A percentile compares a stretch with the other conserved stretches of the same genome.
These are phyloP conservation scores for Dendrobium officinale DNA, from an alignment of 106 monocot genomes.

Conservation along the genomic window DNA sequence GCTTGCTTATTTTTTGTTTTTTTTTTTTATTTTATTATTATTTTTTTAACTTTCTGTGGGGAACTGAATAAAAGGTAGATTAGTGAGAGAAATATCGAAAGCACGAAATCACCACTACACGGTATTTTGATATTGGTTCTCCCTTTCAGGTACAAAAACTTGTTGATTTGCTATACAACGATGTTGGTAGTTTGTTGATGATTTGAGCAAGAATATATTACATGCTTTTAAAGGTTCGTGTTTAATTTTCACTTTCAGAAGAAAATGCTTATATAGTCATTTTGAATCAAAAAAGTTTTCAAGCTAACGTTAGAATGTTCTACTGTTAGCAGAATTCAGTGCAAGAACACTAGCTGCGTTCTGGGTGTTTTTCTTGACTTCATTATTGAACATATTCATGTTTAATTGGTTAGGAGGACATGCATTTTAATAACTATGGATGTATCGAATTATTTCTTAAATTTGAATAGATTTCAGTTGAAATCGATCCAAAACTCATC, in stretches of 20 bases:
- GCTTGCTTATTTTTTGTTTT: background rate
- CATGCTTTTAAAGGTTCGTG: background rate
- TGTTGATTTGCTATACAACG: background rate
- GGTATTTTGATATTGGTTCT: background rate
- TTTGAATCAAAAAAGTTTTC: too few relatives aligned
- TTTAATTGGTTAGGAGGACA: too few relatives aligned
- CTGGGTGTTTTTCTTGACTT: background rate
- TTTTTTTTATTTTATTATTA: background rate
- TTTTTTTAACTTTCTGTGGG: background rate
- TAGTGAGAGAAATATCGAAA: background rate
- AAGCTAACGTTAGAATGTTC: too few relatives aligned
- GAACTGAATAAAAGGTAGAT: constrained; percentile 1
- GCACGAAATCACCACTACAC: background rate
- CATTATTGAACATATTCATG: too few relatives aligned
- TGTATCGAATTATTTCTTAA: too few relatives aligned
- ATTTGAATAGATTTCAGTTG: too few relatives aligned
- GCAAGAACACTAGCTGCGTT: background rate
- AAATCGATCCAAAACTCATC: too few relatives aligned
- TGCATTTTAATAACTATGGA: too few relatives aligned
- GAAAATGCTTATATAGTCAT: background rate
- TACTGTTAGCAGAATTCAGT: background rate
- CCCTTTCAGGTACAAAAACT: background rate
- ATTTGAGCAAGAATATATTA: background rate
- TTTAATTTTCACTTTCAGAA: background rate
- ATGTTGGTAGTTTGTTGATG: background rate